Evolutionary conservation across 495 filamentous ascomycete genomes (phyloP), one percentile per base, ranked within the genome.

Genomic region (Hyaloscypha bicolor): DNA sequence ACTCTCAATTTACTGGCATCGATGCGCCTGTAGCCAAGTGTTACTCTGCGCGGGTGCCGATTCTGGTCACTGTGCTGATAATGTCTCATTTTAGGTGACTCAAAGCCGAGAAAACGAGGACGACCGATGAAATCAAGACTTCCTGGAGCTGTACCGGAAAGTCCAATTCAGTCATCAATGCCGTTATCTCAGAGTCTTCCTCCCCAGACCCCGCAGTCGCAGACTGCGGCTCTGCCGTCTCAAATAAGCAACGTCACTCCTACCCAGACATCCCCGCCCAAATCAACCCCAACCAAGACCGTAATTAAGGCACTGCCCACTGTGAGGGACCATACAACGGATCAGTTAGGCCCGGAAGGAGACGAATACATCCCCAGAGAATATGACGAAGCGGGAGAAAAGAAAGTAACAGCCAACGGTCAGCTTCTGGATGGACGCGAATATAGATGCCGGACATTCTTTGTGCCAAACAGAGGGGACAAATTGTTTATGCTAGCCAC

Each of bases 401-500:
- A 90, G 75, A 99, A 99, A 83, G 95, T 96, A 31, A 85, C 92
- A 72, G 74, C 85, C 9, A 93, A 90, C 69, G 96, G 96, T 22
- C 87, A 94, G 74, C 86, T 91, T 19, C 83, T 90, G 53, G 93
- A 91, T 70, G 88, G 85, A 25, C 88, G 96, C 68, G 91, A 97
- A 73, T 99, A 97, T 75, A 88, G 91, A 73, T 97, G 94, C 76
- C 84, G 94, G 64, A 97, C 94, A 0, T 99, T 99, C 75, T 87
- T 88, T 64, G 95, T 99, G 12, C 94, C 94, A 14, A 86, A 93
- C 69, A 85, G 96, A 62, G 92, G 91, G 3, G 88, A 92, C 57
- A 99, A 99, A 78, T 83, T 97, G 11, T 99, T 98, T 77, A 99
- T 99, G 95, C 86, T 98, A 52, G 95, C 95, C 55, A 99, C 95